Conservation (phyloP, 108 stramenopile genomes). For the Cyclotella baltica region DNA sequence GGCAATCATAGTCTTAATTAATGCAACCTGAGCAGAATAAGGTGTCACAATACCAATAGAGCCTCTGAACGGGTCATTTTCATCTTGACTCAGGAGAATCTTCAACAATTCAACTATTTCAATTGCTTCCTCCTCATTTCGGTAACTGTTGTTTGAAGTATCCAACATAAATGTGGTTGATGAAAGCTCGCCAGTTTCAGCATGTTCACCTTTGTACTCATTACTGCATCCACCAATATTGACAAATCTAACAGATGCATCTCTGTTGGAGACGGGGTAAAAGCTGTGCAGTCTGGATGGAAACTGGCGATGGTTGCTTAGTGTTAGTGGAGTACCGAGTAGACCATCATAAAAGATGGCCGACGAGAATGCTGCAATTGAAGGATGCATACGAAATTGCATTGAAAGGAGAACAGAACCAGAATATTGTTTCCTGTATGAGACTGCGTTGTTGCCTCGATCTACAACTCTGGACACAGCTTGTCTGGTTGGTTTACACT, state of each 20-base stretch:
- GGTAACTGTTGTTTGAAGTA: conserved; percentile 40
- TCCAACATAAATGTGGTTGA: conserved; percentile 28
- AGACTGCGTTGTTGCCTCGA: conserved; percentile 24
- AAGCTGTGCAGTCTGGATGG: conserved; percentile 49
- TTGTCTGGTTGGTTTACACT: conserved; percentile 73
- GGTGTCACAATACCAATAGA: conserved; percentile 95
- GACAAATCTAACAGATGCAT: conserved; percentile 64
- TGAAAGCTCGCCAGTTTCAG: conserved; percentile 17
- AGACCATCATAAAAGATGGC: conserved; percentile 87
- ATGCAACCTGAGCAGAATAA: conserved; percentile 94
- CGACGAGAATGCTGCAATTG: conserved; percentile 94
- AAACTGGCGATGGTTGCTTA: conserved; percentile 58
- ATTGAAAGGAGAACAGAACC: conserved; percentile 90
- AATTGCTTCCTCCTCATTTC: conserved; percentile 78
- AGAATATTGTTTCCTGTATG: conserved; percentile 79
- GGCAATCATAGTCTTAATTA: conserved; percentile 78
- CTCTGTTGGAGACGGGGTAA: conserved; percentile 48
- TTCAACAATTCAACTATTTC: conserved; percentile 59
- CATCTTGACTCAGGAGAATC: conserved; percentile 53
- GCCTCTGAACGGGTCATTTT: conserved; percentile 31
- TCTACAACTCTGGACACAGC: conserved; percentile 55
- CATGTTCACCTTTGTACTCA: conserved; percentile 63
- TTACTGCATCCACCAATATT: conserved; percentile 78
- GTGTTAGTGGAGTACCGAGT: conserved; percentile 66
- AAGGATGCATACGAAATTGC: conserved; percentile 97